Evolutionary conservation across 805 yeast species (phyloP), one percentile per base, ranked within the genome.

Genomic region (Citeromyces nyonsensis): DNA sequence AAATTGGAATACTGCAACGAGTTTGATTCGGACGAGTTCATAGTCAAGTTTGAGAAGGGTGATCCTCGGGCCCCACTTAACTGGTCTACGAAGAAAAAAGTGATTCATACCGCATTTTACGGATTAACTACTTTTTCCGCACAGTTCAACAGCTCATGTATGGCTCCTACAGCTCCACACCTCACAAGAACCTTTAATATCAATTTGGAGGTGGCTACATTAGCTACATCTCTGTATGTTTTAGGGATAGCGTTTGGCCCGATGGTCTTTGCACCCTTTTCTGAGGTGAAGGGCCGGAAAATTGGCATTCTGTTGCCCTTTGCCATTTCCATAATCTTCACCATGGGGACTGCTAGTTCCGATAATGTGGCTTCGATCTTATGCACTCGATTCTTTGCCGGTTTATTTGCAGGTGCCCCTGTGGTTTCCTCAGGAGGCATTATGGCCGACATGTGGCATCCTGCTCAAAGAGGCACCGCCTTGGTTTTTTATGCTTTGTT

Each of bases 181-280:
- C 22, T 18, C 7, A 18, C 22, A 18, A 18, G 7, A 18, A 7
- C 7, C 49, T 70, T 51, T 51, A 62, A 61, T 15, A 53, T 70
- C 10, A 60, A 67, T 4, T 33, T 52, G 25, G 65, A 63, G 12
- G 66, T 61, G 1, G 63, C 74, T 3, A 52, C 67, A 10, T 52
- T 77, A 30, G 62, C 69, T 8, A 65, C 76, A 2, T 60, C 83
- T 0, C 49, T 76, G 10, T 78, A 67, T 40, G 69, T 76, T 9
- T 46, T 74, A 31, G 86, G 85, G 1, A 67, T 74, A 43, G 81
- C 80, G 1, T 51, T 70, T 10, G 86, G 85, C 0, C 81, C 82
- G 3, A 54, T 73, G 48, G 39, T 75, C 9, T 70, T 73, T 65
- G 82, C 78, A 1, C 79, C 79, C 2, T 40, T 69, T 7, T 65